Conservation (phyloP, 2,329 filamentous ascomycete species). For the Alternaria gansuensis region DNA sequence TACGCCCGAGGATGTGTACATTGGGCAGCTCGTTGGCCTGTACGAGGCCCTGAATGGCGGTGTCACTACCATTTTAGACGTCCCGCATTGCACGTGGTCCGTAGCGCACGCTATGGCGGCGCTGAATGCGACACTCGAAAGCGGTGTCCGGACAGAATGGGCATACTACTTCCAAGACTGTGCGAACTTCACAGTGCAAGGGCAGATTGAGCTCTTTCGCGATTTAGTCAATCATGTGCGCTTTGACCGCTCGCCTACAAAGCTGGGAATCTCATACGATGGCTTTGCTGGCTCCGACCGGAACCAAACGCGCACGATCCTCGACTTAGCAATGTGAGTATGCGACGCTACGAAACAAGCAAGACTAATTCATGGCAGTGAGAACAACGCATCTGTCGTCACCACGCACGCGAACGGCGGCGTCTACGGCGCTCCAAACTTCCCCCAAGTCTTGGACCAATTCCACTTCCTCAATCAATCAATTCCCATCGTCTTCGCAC, state of each 20-base stretch:
- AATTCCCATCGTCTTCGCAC: slow-evolving; percentile 63
- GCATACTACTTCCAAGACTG: slow-evolving; percentile 16
- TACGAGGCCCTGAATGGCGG: slow-evolving; percentile 62
- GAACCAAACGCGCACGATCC: slow-evolving; percentile 11
- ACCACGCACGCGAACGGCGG: slow-evolving; percentile 51
- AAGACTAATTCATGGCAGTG: slow-evolving; percentile 5
- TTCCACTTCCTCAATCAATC: slow-evolving; percentile 53
- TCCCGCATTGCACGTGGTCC: slow-evolving; percentile 49
- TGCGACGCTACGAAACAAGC: neutral
- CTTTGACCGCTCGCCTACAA: slow-evolving; percentile 8
- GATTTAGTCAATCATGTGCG: slow-evolving; percentile 5
- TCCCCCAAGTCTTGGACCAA: slow-evolving; percentile 41
- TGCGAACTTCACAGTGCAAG: slow-evolving; percentile 15
- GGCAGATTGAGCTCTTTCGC: slow-evolving; percentile 10
- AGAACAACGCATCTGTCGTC: slow-evolving; percentile 49
- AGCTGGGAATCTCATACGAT: slow-evolving; percentile 18
- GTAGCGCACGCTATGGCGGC: slow-evolving; percentile 57
- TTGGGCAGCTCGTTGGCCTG: slow-evolving; percentile 50
- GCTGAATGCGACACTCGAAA: slow-evolving; percentile 59
- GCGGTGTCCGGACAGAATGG: slow-evolving; percentile 40
- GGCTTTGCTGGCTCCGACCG: slow-evolving; percentile 12
- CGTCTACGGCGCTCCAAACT: slow-evolving; percentile 17
- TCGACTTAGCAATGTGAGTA: slow-evolving; percentile 17
- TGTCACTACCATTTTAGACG: slow-evolving; percentile 61
- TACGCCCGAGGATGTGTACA: slow-evolving; percentile 35